Evolutionary conservation across 176 grass and related monocot genomes (phyloP).

Genomic region (Aegilops tauschii): DNA sequence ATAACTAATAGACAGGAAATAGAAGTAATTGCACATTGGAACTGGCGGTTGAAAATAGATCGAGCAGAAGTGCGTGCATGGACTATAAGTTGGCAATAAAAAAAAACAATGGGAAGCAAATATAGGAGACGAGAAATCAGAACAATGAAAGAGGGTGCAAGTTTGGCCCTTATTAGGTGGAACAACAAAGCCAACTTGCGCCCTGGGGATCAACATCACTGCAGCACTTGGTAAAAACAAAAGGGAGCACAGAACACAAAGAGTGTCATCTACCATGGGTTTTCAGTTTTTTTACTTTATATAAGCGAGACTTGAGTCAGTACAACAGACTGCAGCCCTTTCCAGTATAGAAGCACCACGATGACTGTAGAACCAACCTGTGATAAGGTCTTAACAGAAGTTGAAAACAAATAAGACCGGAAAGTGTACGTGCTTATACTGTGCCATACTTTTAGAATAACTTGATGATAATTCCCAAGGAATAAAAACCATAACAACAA

Average conservation of each 20-base stretch:
- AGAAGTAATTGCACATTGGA: not conserved
- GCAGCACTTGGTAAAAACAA: too few species aligned
- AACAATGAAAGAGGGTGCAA: too few species aligned
- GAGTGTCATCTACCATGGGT: too few species aligned
- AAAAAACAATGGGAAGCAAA: too few species aligned
- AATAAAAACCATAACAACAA: too few species aligned
- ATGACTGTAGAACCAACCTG: not conserved
- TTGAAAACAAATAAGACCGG: not conserved
- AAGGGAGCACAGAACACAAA: too few species aligned
- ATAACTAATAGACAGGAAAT: not conserved
- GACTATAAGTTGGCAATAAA: too few species aligned
- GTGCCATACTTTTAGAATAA: not conserved
- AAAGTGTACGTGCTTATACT: not conserved
- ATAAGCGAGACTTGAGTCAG: not conserved
- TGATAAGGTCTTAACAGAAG: not conserved
- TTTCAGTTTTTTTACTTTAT: too few species aligned
- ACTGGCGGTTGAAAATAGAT: not conserved
- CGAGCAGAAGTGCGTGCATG: not conserved
- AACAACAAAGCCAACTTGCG: too few species aligned
- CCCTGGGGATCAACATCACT: too few species aligned
- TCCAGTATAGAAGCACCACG: not conserved
- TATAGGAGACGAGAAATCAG: too few species aligned
- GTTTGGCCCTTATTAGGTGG: too few species aligned
- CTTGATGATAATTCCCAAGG: not conserved
- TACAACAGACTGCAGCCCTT: not conserved